phyloP scores from a whole-genome alignment of 2,329 filamentous ascomycete species.

The Fusarium piperis region DNA sequence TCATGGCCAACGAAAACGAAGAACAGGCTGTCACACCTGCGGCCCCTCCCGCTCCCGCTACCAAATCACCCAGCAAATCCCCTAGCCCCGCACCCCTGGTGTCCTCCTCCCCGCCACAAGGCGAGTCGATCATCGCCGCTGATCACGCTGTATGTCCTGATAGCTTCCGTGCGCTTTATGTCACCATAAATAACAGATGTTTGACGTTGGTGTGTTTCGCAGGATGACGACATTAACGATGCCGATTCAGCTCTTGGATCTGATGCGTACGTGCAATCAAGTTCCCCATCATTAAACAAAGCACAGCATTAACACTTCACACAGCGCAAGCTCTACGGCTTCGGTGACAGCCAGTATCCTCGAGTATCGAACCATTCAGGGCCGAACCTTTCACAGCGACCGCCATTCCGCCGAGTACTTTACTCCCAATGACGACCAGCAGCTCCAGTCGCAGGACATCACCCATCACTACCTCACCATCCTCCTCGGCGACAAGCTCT shows the following conservation, averaged over 20 bases:
- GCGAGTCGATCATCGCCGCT: conserved; percentile 34
- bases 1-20: background rate
- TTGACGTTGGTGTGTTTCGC: background rate
- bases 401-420: conserved; percentile 34
- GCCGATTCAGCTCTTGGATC: conserved; percentile 35
- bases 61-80: background rate
- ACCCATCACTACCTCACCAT: conserved; percentile 39
- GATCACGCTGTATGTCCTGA: conserved; percentile 29
- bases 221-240: conserved; percentile 27
- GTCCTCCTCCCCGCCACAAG: conserved; percentile 21
- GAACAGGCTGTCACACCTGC: background rate
- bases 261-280: conserved; percentile 30
- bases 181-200: background rate
- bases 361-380: conserved; percentile 36
- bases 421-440: conserved; percentile 37
- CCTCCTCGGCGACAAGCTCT: conserved; percentile 33
- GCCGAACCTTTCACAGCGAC: conserved; percentile 39
- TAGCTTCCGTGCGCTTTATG: background rate
- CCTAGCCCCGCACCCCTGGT: background rate
- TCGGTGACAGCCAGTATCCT: conserved; percentile 37
- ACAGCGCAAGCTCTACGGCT: conserved; percentile 33
- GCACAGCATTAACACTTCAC: background rate
- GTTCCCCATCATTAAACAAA: background rate
- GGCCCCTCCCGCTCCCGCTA: conserved; percentile 3
- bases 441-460: conserved; percentile 36